phyloP scores from a whole-genome alignment of 805 yeast genomes.

The Kazachstania bromeliacearum region DNA sequence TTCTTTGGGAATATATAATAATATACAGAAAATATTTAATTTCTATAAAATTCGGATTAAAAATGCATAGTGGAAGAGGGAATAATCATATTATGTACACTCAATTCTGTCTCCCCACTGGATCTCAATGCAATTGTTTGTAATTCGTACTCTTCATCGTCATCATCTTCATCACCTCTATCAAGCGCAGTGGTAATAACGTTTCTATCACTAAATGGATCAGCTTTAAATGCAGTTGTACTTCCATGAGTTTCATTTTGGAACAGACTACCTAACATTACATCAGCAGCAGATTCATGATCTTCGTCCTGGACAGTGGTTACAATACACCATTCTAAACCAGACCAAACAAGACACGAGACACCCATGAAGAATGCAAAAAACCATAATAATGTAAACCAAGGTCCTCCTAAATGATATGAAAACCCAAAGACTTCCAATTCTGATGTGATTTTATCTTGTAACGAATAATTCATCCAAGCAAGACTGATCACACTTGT shows the following conservation, averaged over 20 bases:
- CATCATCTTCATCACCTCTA: slow-evolving; percentile 1
- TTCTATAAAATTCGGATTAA: slow-evolving; percentile 5
- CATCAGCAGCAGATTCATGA: slow-evolving; percentile 1
- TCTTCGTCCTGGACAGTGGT: slow-evolving; percentile 4
- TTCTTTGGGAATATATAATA: too few relatives aligned
- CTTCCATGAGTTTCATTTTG: neutral
- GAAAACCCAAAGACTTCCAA: slow-evolving; percentile 22
- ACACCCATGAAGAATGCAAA: slow-evolving; percentile 14
- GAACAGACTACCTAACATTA: slow-evolving; percentile 1
- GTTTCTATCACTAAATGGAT: too few relatives aligned
- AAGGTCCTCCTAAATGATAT: slow-evolving; percentile 17
- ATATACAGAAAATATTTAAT: too few relatives aligned
- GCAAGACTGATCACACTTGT: slow-evolving; percentile 12
- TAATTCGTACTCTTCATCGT: slow-evolving; percentile 11
- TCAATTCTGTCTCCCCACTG: slow-evolving; percentile 7
- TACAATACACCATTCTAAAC: slow-evolving; percentile 29
- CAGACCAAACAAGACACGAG: slow-evolving; percentile 26
- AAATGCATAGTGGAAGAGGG: slow-evolving; percentile 23
- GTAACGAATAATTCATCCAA: slow-evolving; percentile 13
- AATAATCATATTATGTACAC: slow-evolving; percentile 11
- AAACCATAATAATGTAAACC: slow-evolving; percentile 20
- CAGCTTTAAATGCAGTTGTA: neutral
- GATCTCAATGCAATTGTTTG: slow-evolving; percentile 16
- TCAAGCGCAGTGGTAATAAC: neutral
- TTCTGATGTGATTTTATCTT: slow-evolving; percentile 16